Conservation (phyloP, 2,329 filamentous ascomycete species). For the Aspergillus niger region DNA sequence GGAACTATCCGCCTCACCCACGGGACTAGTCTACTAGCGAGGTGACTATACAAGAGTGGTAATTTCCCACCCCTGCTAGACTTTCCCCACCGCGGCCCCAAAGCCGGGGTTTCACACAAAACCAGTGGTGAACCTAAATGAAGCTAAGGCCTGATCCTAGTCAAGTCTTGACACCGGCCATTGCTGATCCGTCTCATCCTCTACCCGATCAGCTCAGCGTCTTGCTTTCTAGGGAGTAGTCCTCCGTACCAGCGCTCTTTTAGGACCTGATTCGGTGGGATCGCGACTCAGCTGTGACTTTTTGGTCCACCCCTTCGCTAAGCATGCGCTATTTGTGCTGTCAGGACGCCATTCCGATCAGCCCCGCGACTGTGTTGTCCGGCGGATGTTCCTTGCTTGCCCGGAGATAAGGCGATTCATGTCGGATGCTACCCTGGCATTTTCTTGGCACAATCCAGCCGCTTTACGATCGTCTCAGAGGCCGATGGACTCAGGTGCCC, state of each 20-base stretch:
- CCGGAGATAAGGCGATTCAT: too few relatives aligned
- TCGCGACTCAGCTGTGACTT: neutral
- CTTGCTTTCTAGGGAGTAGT: too few relatives aligned
- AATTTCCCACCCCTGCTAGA: constrained; percentile 2
- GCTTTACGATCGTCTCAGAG: too few relatives aligned
- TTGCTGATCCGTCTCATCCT: neutral
- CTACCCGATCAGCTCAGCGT: neutral
- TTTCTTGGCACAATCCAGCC: too few relatives aligned
- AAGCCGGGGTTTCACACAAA: neutral
- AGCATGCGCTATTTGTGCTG: neutral
- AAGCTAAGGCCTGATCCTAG: neutral
- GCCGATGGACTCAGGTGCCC: too few relatives aligned
- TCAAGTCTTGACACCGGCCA: neutral
- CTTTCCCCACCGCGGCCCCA: neutral
- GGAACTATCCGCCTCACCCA: neutral
- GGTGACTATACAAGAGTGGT: neutral
- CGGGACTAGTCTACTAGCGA: neutral
- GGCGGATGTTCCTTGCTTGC: too few relatives aligned
- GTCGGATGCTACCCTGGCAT: too few relatives aligned
- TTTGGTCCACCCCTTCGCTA: neutral
- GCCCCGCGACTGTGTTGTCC: too few relatives aligned
- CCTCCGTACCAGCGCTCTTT: too few relatives aligned
- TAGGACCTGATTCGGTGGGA: neutral
- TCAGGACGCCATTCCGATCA: neutral
- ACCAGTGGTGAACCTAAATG: neutral